Conservation (phyloP, 805 yeast genomes). For the Priceomyces castillae region DNA sequence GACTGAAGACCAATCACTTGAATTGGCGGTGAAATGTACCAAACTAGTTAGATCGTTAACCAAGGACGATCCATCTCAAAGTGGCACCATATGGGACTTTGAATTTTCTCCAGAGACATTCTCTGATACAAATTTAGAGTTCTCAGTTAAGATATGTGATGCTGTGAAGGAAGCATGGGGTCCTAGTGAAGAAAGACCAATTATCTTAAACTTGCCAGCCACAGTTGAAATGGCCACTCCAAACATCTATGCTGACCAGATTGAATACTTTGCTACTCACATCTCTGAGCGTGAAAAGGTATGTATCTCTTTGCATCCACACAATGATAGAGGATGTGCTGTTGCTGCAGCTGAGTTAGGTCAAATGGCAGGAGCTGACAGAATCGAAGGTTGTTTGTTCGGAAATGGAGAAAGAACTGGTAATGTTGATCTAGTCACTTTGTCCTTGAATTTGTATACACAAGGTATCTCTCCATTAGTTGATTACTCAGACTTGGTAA, state of each 20-base stretch:
- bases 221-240: slow-evolving; percentile 83
- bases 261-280: slow-evolving; percentile 65
- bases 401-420: slow-evolving; percentile 91
- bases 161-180: slow-evolving; percentile 76
- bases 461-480: slow-evolving; percentile 72
- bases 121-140: slow-evolving; percentile 66
- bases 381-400: slow-evolving; percentile 82
- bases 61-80: slow-evolving; percentile 57
- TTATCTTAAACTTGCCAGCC: slow-evolving; percentile 80
- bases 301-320: slow-evolving; percentile 76
- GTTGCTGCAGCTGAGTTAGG: slow-evolving; percentile 88
- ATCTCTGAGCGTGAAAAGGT: slow-evolving; percentile 66
- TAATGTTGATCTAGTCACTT: slow-evolving; percentile 76
- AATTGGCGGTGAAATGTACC: slow-evolving; percentile 61
- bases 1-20: slow-evolving; percentile 56
- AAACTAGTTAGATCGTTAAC: slow-evolving; percentile 63
- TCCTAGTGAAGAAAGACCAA: slow-evolving; percentile 62
- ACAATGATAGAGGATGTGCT: slow-evolving; percentile 83
- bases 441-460: slow-evolving; percentile 74
- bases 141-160: slow-evolving; percentile 63
- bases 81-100: slow-evolving; percentile 63
- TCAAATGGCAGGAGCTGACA: slow-evolving; percentile 80
- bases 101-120: slow-evolving; percentile 83
- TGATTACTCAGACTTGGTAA: slow-evolving; percentile 66
- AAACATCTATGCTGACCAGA: slow-evolving; percentile 80